Conservation (phyloP, 2,329 filamentous ascomycete genomes). For the Juglanconis sp. region DNA sequence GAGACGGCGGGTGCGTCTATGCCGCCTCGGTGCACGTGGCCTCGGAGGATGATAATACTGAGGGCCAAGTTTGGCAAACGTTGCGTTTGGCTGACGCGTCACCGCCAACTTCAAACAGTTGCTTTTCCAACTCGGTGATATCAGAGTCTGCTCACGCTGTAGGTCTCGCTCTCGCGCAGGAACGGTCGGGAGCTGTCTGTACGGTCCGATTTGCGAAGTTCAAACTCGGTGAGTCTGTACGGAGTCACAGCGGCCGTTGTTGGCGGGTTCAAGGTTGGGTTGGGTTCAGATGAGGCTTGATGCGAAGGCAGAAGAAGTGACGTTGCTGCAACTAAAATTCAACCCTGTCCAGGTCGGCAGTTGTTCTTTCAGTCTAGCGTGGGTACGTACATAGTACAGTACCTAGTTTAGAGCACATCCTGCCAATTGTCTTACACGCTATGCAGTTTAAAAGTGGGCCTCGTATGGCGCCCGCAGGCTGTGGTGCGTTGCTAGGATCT, state of each 20-base stretch:
- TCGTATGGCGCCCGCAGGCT: not conserved
- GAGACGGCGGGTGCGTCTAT: not conserved
- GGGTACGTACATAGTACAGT: no score
- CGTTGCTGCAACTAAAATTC: not conserved
- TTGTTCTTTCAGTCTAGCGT: not conserved
- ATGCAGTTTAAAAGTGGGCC: not conserved
- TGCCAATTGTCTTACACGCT: slow-evolving; percentile 11
- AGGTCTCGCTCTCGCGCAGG: not conserved
- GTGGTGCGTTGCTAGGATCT: not conserved
- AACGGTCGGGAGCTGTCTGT: not conserved
- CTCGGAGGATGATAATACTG: not conserved
- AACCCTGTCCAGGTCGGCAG: not conserved
- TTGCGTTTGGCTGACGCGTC: not conserved
- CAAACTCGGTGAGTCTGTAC: not conserved
- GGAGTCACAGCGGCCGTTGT: not conserved
- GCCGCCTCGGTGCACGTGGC: not conserved
- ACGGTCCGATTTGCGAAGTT: not conserved
- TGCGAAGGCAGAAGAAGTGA: not conserved
- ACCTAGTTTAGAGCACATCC: no score
- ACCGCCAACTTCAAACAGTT: not conserved
- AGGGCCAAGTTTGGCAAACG: not conserved
- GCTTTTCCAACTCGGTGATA: not conserved
- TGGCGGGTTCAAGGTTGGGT: not conserved
- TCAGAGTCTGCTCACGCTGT: not conserved
- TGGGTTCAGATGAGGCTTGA: not conserved